Base-by-base conservation (phyloP, 2,329 filamentous ascomycete genomes). In the Incumbomyces lentus region DNA sequence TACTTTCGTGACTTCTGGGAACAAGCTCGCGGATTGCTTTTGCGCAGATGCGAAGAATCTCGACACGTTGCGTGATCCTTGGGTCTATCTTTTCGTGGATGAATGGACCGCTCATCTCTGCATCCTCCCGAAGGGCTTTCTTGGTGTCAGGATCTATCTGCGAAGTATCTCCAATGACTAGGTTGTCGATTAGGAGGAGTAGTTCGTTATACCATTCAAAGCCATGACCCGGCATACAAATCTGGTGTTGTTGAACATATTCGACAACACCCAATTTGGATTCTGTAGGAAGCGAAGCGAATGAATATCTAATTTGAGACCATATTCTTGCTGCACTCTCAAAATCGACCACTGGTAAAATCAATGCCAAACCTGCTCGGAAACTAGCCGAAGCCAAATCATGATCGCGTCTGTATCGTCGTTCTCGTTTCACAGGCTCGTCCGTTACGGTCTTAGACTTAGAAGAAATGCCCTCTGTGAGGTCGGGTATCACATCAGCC, bases 81-180 rank as follows among this genome's bases (percentile, higher is more conserved):
- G 22, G 8, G 16, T 17, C 14, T 10, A 14, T 11, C 13, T 37
- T 17, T 29, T 45, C 42, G 12, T 29, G 19, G 7, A 38, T 16
- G 34, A 38, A 16, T 14, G 17, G 12, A 3, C 10, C 14, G 18
- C 33, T 29, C 12, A 38, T n/a, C n/a, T 14, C 8, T 17, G 37
- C 34, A 16, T 19, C n/a, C 52, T 19, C 16, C 18, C 17, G 48
- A 31, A 38, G 50, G 44, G 17, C 50, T 16, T 47, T 30, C 26
- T 52, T 48, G 29, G 53, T 40, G 7, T 55, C 37, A 26, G 42
- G 45, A 38, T 54, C 47, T 43, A 34, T 30, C 14, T 37, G 18
- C 7, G 32, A 3, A 18, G 34, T 10, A 18, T 31, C 6, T n/a
- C 22, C 22, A 19, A 38, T 38, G 10, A 45, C 11, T 14, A 45